Evolutionary conservation across 1,284 basidiomycete species (phyloP), one percentile per base, ranked within the genome.

Genomic region (Lentinula novae-zelandiae): DNA sequence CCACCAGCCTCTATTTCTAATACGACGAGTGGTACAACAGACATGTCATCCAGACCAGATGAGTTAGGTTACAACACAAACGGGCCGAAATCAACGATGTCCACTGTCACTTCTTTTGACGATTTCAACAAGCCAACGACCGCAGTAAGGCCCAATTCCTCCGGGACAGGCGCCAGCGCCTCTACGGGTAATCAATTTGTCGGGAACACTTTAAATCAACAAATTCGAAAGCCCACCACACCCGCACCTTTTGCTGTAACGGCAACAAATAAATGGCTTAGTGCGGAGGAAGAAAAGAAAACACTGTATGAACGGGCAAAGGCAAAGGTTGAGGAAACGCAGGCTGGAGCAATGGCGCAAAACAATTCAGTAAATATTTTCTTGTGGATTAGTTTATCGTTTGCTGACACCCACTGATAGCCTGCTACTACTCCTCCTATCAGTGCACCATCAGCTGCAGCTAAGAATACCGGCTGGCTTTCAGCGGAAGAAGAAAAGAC

Each of bases 401-500:
- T 36, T 20, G 9, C 42, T 46, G 3, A 57, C 34, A 2, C 27
- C n/a, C 7, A 10, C 33, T 15, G 15, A 57, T 44, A 38, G 34
- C 53, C 51, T 40, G 39, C 63, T 31, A 51, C 17, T 2, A 42
- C 64, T 46, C 39, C 61, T 51, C 49, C 60, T 39, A 7, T 39
- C n/a, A 58, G 64, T 49, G 52, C 68, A 17, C 62, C 44, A 5
- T n/a, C 44, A 22, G 44, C 20, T 46, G 44, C 58, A 36, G 48
- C 15, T 48, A 62, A 53, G 57, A 59, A 38, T 61, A 58, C 53
- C n/a, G 64, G 64, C n/a, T 92, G 87, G 88, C 76, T 75, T 4
- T 81, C 84, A 0, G 87, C 90, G 0, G 89, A 90, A 70, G 82
- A 86, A 64, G 90, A 93, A 69, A 92, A 92, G 68, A 70, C 82